Evolutionary conservation across 257 asterid genomes (phyloP).

Genomic region (Catharanthus roseus): DNA sequence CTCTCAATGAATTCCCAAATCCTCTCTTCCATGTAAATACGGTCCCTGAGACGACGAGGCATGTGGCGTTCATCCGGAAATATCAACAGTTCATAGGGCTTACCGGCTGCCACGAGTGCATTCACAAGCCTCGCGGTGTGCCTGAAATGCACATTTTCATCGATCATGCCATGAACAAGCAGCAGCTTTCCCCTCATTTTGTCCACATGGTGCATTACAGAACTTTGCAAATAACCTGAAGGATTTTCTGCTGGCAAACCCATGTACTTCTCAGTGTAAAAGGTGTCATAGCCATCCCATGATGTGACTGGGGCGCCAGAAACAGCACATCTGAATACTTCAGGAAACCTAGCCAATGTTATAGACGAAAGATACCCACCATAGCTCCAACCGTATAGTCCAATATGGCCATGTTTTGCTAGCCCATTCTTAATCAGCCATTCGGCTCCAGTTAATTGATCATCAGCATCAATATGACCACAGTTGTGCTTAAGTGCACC

Average conservation of each 20-base stretch:
- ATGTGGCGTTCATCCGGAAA: constrained; percentile 96
- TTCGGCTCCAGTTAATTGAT: constrained; percentile 74
- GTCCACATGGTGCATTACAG: constrained; percentile 60
- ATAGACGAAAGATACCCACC: constrained; percentile 96
- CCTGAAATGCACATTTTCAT: constrained; percentile 92
- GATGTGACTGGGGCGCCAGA: constrained; percentile 97
- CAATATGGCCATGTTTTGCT: constrained; percentile 57
- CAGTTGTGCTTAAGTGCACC: constrained; percentile 75
- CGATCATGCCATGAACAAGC: constrained; percentile 93
- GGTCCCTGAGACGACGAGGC: constrained; percentile 64
- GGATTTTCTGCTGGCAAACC: constrained; percentile 65
- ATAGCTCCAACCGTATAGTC: constrained; percentile 93
- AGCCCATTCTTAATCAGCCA: constrained; percentile 73
- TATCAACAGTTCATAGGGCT: constrained; percentile 63
- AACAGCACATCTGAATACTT: constrained; percentile 62
- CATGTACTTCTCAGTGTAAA: constrained; percentile 88
- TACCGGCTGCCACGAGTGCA: constrained; percentile 62
- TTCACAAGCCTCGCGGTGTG: constrained; percentile 90
- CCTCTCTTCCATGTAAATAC: constrained; percentile 86
- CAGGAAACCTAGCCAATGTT: constrained; percentile 59
- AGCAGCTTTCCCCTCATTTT: constrained; percentile 64
- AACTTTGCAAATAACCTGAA: constrained; percentile 42
- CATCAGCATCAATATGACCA: constrained; percentile 72
- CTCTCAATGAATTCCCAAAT: constrained; percentile 80
- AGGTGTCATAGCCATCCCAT: constrained; percentile 93